phyloP scores from a whole-genome alignment of 2,329 filamentous ascomycete genomes.

The Pseudogymnoascus sp. region DNA sequence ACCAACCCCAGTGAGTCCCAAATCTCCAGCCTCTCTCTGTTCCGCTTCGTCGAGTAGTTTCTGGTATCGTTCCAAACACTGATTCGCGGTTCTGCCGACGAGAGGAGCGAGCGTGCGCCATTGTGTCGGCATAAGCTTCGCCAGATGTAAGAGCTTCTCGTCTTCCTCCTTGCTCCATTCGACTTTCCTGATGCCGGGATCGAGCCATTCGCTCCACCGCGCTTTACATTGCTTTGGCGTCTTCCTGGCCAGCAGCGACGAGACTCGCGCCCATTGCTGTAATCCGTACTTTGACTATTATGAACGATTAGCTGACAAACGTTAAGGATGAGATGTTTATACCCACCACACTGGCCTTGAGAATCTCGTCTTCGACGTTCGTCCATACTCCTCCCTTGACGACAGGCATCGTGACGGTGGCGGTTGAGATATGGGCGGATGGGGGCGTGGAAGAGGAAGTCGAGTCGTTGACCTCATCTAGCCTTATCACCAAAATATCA shows the following conservation, averaged over 20 bases:
- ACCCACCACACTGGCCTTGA: conserved; percentile 54
- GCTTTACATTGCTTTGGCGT: conserved; percentile 99
- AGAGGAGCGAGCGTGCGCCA: conserved; percentile 98
- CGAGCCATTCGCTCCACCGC: conserved; percentile 96
- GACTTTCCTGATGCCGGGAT: conserved; percentile 95
- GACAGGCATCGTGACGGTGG: conserved; percentile 50
- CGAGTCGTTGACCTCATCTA: conserved; percentile 1
- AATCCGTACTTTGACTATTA: conserved; percentile 68
- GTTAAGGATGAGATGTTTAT: no score
- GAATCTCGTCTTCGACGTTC: conserved; percentile 85
- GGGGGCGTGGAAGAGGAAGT: background rate
- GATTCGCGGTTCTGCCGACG: conserved; percentile 90
- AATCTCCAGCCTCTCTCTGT: conserved; percentile 68
- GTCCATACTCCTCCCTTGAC: conserved; percentile 70
- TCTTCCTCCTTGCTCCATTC: conserved; percentile 99
- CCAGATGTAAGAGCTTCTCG: conserved; percentile 90
- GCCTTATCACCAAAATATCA: conserved; percentile 6
- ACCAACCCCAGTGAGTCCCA: conserved; percentile 78
- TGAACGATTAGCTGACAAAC: background rate
- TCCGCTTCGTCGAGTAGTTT: conserved; percentile 94
- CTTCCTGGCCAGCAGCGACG: conserved; percentile 91
- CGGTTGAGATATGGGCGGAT: conserved; percentile 14
- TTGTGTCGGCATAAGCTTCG: conserved; percentile 98
- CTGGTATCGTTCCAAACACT: conserved; percentile 94
- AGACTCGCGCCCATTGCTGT: conserved; percentile 97